Conservation (phyloP, 495 filamentous ascomycete species). For the Pyrenula massariospora region DNA sequence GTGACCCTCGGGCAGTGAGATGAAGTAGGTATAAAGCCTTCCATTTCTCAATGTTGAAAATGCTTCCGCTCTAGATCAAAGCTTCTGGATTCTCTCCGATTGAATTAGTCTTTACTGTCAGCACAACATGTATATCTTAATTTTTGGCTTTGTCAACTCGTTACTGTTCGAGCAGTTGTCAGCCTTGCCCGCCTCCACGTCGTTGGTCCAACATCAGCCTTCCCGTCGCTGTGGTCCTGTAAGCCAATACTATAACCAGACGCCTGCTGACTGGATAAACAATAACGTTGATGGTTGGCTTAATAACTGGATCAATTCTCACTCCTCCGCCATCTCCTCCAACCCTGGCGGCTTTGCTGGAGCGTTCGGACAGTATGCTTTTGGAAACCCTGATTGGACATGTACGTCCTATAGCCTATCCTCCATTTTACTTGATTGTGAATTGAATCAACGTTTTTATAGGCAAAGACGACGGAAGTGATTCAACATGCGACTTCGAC, state of each 20-base stretch:
- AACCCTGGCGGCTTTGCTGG: conserved; percentile 12
- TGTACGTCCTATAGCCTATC: no score
- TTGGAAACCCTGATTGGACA: conserved; percentile 16
- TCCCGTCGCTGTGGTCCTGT: conserved; percentile 11
- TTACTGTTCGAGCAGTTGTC: not conserved
- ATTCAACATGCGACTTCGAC: conserved; percentile 12
- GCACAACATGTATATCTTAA: not conserved
- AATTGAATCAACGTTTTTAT: not conserved
- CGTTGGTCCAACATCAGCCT: not conserved
- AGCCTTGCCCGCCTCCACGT: not conserved
- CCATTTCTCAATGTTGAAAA: not conserved
- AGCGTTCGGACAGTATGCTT: conserved; percentile 15
- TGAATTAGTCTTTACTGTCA: not conserved
- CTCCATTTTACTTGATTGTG: no score
- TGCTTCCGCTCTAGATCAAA: not conserved
- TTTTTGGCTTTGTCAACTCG: not conserved
- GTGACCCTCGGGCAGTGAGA: not conserved
- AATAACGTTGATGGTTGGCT: conserved; percentile 14
- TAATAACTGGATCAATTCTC: conserved; percentile 12
- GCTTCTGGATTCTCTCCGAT: not conserved
- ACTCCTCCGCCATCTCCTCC: conserved; percentile 3
- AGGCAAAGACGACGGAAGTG: conserved; percentile 12
- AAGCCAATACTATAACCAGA: conserved; percentile 11
- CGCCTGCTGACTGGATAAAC: conserved; percentile 8
- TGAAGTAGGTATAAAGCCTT: not conserved